Conservation (phyloP, 176 grass and related monocot species). For the Phyllostachys edulis region DNA sequence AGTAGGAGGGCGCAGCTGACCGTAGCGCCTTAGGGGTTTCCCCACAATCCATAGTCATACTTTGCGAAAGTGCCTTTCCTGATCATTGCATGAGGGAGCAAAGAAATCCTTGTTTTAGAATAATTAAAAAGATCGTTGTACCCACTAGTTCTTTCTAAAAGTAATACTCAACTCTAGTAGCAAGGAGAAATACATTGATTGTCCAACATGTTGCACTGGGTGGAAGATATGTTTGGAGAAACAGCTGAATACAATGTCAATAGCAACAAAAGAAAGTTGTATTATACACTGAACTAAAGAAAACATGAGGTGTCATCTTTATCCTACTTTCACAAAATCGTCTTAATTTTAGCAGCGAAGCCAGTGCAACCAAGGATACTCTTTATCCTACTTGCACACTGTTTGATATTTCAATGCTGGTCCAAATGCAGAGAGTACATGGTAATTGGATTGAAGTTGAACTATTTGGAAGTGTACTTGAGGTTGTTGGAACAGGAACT, state of each 20-base stretch:
- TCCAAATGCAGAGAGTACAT: neutral
- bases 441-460: neutral
- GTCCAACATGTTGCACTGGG: neutral
- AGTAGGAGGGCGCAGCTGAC: constrained; percentile 45
- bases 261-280: constrained; percentile 2
- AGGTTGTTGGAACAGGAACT: neutral
- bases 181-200: neutral
- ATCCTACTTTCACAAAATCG: neutral
- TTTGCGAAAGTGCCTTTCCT: constrained; percentile 82
- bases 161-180: neutral
- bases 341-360: constrained; percentile 8
- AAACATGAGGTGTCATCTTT: neutral
- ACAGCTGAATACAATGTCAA: neutral
- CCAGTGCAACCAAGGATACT: neutral
- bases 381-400: neutral
- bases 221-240: neutral
- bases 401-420: neutral
- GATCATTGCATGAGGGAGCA: constrained; percentile 58
- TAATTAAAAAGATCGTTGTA: neutral
- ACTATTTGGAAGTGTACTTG: neutral
- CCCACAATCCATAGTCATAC: constrained; percentile 72
- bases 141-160: neutral
- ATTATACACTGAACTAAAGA: neutral
- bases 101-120: neutral
- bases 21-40: constrained; percentile 62